A percentile compares a stretch with the other conserved stretches of the same genome.
phyloP scores from a whole-genome alignment of 345 rosid genomes.

The Salix udensis region DNA sequence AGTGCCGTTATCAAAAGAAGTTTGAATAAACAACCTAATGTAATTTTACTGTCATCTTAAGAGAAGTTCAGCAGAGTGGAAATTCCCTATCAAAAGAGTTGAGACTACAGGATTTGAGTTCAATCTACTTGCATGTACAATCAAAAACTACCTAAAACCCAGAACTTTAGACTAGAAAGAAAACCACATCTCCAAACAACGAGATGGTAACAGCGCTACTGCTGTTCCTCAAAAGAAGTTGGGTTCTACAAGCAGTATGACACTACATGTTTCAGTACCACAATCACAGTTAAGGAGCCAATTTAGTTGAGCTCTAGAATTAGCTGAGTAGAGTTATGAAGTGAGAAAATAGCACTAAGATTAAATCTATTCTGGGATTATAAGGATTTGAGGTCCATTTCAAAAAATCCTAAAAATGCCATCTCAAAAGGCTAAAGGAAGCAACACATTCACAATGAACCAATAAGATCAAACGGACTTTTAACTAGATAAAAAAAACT shows the following conservation, averaged over 20 bases:
- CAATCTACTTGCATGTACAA: not conserved
- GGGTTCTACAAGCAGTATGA: not conserved
- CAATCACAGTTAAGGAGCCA: not conserved
- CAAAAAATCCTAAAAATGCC: conserved; percentile 6
- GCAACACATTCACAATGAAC: conserved; percentile 19
- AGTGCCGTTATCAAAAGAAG: not conserved
- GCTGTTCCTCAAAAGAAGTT: not conserved
- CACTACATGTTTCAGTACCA: not conserved
- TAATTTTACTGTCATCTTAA: not conserved
- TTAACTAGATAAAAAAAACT: conserved; percentile 10
- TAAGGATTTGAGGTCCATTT: not conserved
- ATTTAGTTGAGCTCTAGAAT: not conserved
- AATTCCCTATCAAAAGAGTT: not conserved
- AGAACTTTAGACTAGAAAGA: not conserved
- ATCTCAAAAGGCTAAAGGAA: conserved; percentile 11
- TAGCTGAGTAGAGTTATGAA: not conserved
- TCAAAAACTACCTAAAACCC: not conserved
- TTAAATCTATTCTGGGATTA: not conserved
- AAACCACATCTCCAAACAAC: not conserved
- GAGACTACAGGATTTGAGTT: not conserved
- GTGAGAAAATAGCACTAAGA: not conserved
- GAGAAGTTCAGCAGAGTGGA: not conserved
- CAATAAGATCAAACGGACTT: conserved; percentile 16
- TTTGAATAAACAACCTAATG: not conserved
- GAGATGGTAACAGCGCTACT: not conserved